These are phyloP conservation scores for Aquilaria yunnanensis DNA, from an alignment of 345 rosid genomes.

Conservation along the genomic window DNA sequence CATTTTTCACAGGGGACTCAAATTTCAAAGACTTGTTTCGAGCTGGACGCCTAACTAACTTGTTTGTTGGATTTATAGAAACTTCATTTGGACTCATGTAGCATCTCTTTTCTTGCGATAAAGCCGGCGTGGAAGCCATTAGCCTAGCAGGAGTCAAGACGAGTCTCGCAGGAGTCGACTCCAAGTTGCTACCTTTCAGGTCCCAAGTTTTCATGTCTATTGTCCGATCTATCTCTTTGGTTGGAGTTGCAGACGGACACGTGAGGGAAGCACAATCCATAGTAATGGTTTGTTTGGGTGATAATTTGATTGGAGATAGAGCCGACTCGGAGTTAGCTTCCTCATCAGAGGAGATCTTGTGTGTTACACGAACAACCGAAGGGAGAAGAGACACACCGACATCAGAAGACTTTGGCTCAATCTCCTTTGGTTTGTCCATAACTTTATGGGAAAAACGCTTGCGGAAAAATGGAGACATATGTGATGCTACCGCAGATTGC, in stretches of 20 bases:
- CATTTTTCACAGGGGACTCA: constrained; percentile 37
- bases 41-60: constrained; percentile 55
- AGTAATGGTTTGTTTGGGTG: constrained; percentile 10
- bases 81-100: constrained; percentile 44
- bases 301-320: constrained; percentile 21
- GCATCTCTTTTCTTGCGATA: constrained; percentile 43
- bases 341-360: constrained; percentile 14
- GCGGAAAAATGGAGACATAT: constrained; percentile 31
- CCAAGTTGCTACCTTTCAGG: constrained; percentile 16
- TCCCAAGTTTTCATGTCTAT: constrained; percentile 1
- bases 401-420: background rate
- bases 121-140: constrained; percentile 38
- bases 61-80: constrained; percentile 29
- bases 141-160: constrained; percentile 49
- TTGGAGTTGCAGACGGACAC: constrained; percentile 32
- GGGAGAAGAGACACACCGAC: constrained; percentile 8
- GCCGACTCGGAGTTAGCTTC: constrained; percentile 15
- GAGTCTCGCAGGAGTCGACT: constrained; percentile 61
- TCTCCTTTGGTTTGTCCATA: constrained; percentile 1
- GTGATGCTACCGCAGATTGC: constrained; percentile 36
- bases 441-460: constrained; percentile 36
- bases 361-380: constrained; percentile 13
- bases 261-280: constrained; percentile 5
- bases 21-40: constrained; percentile 59
- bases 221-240: constrained; percentile 19